Conservation (phyloP, 345 rosid species). For the Citrus hindsii region DNA sequence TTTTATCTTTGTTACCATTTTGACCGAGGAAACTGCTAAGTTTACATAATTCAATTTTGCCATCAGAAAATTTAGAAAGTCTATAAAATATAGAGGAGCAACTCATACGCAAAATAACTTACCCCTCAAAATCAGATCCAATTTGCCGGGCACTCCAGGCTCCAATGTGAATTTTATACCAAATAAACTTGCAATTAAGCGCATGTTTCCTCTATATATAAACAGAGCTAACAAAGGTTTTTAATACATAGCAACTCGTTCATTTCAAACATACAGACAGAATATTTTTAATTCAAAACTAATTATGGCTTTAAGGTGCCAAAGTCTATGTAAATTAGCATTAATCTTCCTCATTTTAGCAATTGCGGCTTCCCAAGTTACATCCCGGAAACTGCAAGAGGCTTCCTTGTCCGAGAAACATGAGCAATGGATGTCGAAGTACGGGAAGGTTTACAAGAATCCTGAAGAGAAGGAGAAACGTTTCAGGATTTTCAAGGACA, state of each 20-base stretch:
- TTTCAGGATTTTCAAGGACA: constrained; percentile 27
- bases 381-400: constrained; percentile 13
- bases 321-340: background rate
- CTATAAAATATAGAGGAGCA: background rate
- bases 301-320: constrained; percentile 5
- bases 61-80: background rate
- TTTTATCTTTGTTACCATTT: background rate
- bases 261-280: background rate
- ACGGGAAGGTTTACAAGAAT: constrained; percentile 19
- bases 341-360: constrained; percentile 4
- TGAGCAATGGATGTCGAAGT: constrained; percentile 31
- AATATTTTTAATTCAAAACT: background rate
- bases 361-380: constrained; percentile 1
- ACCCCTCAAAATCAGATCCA: constrained; percentile 1
- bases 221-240: background rate
- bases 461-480: constrained; percentile 19
- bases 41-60: background rate
- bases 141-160: constrained; percentile 2
- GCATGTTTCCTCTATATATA: constrained; percentile 5
- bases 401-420: constrained; percentile 19
- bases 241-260: background rate
- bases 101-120: constrained; percentile 4
- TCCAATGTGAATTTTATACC: background rate
- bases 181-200: background rate
- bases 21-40: background rate